phyloP scores from a whole-genome alignment of 805 yeast genomes.

The Lachancea nothofagi region DNA sequence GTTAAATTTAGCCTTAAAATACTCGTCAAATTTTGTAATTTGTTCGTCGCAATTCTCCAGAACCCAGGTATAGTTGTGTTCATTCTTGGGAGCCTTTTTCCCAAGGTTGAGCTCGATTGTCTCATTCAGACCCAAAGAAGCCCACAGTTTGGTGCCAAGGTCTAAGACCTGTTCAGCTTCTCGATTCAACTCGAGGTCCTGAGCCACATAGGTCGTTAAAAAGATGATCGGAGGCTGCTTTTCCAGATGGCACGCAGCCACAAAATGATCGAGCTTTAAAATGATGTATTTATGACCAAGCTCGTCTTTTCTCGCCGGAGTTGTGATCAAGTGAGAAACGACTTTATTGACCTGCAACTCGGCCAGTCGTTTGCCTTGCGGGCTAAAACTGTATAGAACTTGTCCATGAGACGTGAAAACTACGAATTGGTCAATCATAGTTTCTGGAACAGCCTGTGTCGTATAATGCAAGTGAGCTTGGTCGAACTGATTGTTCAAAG shows the following conservation, averaged over 20 bases:
- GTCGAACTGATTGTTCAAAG: no score
- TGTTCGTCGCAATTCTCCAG: constrained; percentile 31
- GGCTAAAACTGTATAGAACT: constrained; percentile 27
- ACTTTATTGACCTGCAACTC: constrained; percentile 29
- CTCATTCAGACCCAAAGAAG: constrained; percentile 30
- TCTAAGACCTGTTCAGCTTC: constrained; percentile 40
- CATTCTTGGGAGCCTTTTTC: constrained; percentile 26
- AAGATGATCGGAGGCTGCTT: constrained; percentile 31
- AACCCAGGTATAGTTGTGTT: constrained; percentile 28
- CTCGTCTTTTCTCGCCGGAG: constrained; percentile 23
- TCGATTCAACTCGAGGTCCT: constrained; percentile 39
- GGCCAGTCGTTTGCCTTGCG: constrained; percentile 26
- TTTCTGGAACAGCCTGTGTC: not conserved
- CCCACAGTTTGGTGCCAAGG: constrained; percentile 34
- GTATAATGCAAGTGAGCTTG: no score
- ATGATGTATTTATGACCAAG: constrained; percentile 13
- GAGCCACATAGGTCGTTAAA: constrained; percentile 41
- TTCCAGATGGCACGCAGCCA: constrained; percentile 28
- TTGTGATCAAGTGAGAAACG: constrained; percentile 22
- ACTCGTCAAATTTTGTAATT: constrained; percentile 35
- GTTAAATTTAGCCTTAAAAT: constrained; percentile 34
- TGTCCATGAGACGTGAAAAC: constrained; percentile 30
- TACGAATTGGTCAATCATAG: constrained; percentile 32
- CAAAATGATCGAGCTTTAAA: constrained; percentile 12
- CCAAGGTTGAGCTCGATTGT: constrained; percentile 31